Base-by-base conservation (phyloP, 2,329 filamentous ascomycete species). In the Cadophora malorum region DNA sequence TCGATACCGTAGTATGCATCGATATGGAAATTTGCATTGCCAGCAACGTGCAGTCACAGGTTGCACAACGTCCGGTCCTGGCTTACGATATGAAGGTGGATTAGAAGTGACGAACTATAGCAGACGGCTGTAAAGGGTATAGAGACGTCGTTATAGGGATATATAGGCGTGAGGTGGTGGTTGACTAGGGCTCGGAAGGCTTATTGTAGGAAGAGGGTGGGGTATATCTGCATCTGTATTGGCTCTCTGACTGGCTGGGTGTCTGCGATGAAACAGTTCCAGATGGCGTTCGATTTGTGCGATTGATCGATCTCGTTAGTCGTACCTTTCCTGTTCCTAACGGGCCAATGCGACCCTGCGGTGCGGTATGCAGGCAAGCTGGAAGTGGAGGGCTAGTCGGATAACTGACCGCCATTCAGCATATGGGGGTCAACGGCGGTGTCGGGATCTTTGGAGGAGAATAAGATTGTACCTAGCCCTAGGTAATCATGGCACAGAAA, bases 301-400 rank as follows among this genome's bases (percentile, higher is more conserved):
- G 31, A 21, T 58, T 35, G 55, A 58, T 58, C 55, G 56, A 41
- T 62, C 59, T 55, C 16, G 50, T 35, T 52, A 10, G 19, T 21
- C 4, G 53, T 60, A 68, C 63, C 63, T 63, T 68, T 63, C 67
- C 63, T 68, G 63, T 68, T 68, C 63, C 67, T 68, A 35, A 47
- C 64, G 23, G 50, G 64, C 56, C 25, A 50, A 33, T 61, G 55
- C 9, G 55, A 53, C 47, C 47, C 64, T 61, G 55, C 31, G n/a
- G 31, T 59, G 55, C 31, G n/a, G 31, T 59, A 38, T 25, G 55
- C 33, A 4, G n/a, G n/a, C 31, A 23, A 41, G 19, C 23, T 28
- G 12, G 50, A 23, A 28, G 45, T 49, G 45, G 45, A 49, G 45
- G 52, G 52, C 25, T 33, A 19, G 28, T 33, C 16, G 25, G 28